phyloP scores from a whole-genome alignment of 176 grass and related monocot genomes.

The Carex kokanica region DNA sequence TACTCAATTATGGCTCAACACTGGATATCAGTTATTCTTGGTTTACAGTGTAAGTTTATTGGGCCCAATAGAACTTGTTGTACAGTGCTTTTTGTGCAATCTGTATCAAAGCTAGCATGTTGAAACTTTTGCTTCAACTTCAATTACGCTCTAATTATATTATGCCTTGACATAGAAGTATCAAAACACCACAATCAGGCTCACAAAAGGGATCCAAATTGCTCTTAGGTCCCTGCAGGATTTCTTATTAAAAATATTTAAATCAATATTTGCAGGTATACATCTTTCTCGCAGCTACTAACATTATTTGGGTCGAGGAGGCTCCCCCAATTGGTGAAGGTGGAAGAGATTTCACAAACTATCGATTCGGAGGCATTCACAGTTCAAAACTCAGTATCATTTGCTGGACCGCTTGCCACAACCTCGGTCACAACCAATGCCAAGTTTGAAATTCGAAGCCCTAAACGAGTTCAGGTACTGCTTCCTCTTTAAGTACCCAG shows the following conservation, averaged over 20 bases:
- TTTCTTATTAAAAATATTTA: background rate
- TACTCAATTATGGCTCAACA: too few relatives aligned
- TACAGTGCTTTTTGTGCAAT: background rate
- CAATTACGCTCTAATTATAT: background rate
- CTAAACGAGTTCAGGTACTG: constrained; percentile 83
- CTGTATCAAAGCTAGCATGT: background rate
- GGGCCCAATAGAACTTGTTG: background rate
- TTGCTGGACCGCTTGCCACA: constrained; percentile 66
- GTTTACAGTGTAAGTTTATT: background rate
- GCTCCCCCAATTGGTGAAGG: constrained; percentile 74
- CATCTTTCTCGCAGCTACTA: constrained; percentile 75
- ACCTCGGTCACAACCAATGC: constrained; percentile 79
- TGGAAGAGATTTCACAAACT: constrained; percentile 86
- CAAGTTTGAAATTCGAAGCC: constrained; percentile 93
- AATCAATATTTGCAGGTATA: constrained; percentile 51
- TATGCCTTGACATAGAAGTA: background rate
- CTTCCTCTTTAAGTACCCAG: background rate
- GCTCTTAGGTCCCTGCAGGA: background rate
- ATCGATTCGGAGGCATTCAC: constrained; percentile 87
- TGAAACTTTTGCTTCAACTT: background rate
- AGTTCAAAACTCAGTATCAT: constrained; percentile 85
- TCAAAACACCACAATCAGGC: background rate
- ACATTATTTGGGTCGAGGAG: constrained; percentile 51
- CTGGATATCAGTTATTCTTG: background rate
- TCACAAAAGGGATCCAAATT: background rate